phyloP scores from a whole-genome alignment of 495 filamentous ascomycete genomes.

The Rusavskia elegans region DNA sequence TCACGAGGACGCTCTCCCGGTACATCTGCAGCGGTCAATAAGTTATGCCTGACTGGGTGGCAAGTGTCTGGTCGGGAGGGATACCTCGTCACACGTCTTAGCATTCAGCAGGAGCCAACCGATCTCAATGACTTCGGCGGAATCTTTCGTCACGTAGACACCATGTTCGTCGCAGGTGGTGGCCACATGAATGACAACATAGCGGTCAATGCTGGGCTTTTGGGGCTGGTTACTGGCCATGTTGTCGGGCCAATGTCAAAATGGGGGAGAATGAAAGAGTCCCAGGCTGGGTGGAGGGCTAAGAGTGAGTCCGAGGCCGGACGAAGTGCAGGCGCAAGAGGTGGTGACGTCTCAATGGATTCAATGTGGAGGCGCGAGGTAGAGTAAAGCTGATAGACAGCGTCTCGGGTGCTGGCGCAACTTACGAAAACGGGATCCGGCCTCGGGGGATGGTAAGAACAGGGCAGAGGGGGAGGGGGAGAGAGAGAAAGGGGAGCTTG shows the following conservation, averaged over 20 bases:
- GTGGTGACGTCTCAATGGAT: background rate
- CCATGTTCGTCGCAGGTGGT: constrained; percentile 98
- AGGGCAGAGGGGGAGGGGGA: too few species aligned
- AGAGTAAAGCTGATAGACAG: too few species aligned
- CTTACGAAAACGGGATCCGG: too few species aligned
- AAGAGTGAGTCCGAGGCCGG: background rate
- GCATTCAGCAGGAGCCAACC: constrained; percentile 94
- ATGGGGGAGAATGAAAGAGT: background rate
- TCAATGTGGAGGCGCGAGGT: too few species aligned
- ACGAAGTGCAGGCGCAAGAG: background rate
- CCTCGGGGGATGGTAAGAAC: too few species aligned
- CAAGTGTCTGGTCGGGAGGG: background rate
- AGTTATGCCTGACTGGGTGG: constrained; percentile 3
- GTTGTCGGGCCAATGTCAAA: background rate
- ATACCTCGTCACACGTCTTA: constrained; percentile 81
- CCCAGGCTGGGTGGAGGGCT: background rate
- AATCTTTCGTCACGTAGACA: constrained; percentile 98
- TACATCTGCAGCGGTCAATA: constrained; percentile 45
- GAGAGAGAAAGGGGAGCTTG: too few species aligned
- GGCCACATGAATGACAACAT: constrained; percentile 93
- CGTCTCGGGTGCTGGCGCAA: too few species aligned
- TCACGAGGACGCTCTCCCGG: constrained; percentile 90
- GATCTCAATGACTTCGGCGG: constrained; percentile 95
- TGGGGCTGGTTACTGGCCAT: constrained; percentile 20
- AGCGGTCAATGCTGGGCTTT: constrained; percentile 67